phyloP scores from a whole-genome alignment of 169 alveolate genomes.

The Plasmodium reichenowi region DNA sequence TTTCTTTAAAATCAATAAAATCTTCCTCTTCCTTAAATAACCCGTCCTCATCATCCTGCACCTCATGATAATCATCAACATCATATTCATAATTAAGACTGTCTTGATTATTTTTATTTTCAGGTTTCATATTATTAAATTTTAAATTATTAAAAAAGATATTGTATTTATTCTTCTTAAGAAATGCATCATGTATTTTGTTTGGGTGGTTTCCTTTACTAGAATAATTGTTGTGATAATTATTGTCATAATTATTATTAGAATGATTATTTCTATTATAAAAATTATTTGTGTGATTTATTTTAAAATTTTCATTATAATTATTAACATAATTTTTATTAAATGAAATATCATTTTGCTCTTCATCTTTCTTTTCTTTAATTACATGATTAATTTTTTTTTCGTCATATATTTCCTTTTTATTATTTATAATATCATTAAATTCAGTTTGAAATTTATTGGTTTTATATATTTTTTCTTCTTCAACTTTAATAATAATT shows the following conservation, averaged over 20 bases:
- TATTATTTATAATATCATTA: neutral
- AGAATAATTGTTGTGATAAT: neutral
- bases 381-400: neutral
- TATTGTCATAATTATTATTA: neutral
- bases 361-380: neutral
- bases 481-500: conserved; percentile 32
- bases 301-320: neutral
- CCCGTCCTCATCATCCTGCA: neutral
- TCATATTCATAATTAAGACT: neutral
- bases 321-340: neutral
- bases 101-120: neutral
- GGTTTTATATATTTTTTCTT: neutral
- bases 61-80: neutral
- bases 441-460: neutral
- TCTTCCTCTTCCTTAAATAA: neutral
- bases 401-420: neutral
- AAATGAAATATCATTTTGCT: neutral
- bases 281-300: neutral
- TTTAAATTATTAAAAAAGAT: neutral
- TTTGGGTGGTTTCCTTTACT: too few relatives aligned
- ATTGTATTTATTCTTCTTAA: too few relatives aligned
- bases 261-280: neutral
- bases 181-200: too few relatives aligned
- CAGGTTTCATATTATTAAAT: neutral
- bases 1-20: neutral